Evolutionary conservation across 2,329 filamentous ascomycete species (phyloP).

Genomic region (Sporothrix pseudoabietina): DNA sequence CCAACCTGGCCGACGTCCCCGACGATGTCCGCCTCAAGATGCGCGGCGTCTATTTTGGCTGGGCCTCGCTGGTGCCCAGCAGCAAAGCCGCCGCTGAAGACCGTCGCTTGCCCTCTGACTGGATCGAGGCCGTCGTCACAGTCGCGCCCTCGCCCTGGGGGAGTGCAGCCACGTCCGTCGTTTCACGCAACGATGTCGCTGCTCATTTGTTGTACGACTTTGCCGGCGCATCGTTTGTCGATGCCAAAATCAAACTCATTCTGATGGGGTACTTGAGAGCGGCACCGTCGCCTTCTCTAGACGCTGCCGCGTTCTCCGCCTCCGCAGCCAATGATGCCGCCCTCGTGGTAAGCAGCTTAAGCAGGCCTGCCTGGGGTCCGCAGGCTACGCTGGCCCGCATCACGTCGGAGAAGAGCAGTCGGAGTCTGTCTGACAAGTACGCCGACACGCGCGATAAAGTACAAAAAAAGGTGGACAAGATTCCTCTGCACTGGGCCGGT

Average conservation of each 20-base stretch:
- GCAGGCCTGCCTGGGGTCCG: slow-evolving; percentile 50
- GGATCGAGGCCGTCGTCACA: slow-evolving; percentile 63
- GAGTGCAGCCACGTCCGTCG: slow-evolving; percentile 44
- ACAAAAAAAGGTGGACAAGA: slow-evolving; percentile 58
- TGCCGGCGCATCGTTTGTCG: slow-evolving; percentile 46
- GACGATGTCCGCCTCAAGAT: slow-evolving; percentile 57
- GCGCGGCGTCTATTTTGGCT: slow-evolving; percentile 66
- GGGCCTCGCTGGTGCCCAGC: slow-evolving; percentile 51
- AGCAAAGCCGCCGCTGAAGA: slow-evolving; percentile 34
- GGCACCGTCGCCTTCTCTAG: slow-evolving; percentile 32
- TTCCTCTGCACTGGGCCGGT: slow-evolving; percentile 62
- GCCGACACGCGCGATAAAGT: slow-evolving; percentile 52
- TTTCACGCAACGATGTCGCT: slow-evolving; percentile 42
- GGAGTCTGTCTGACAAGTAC: slow-evolving; percentile 50
- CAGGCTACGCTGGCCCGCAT: slow-evolving; percentile 45
- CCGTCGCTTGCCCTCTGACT: slow-evolving; percentile 46
- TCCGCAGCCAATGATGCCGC: slow-evolving; percentile 47
- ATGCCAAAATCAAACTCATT: slow-evolving; percentile 53
- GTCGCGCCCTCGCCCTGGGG: slow-evolving; percentile 55
- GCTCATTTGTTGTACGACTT: slow-evolving; percentile 59
- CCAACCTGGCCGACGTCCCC: slow-evolving; percentile 56
- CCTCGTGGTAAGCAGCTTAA: slow-evolving; percentile 51
- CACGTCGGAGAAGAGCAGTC: slow-evolving; percentile 46
- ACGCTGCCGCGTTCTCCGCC: slow-evolving; percentile 37
- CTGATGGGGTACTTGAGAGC: slow-evolving; percentile 63